Evolutionary conservation across 495 filamentous ascomycete genomes (phyloP).

Genomic region (Penicillium cinerascens): DNA sequence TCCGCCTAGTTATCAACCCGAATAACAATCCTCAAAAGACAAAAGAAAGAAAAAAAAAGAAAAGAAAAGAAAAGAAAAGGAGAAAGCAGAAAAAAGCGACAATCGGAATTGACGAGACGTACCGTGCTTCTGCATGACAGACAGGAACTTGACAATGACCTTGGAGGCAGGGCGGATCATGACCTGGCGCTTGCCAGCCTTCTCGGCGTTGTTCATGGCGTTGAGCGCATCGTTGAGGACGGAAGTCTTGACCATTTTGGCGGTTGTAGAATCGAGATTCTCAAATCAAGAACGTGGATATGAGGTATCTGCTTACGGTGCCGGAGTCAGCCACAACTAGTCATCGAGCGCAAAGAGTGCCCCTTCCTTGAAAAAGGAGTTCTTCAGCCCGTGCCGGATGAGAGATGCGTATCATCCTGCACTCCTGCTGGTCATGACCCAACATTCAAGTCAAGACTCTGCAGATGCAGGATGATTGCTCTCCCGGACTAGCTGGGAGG

Average conservation of each 20-base stretch:
- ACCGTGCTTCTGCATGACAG: constrained; percentile 99
- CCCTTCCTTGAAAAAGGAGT: constrained; percentile 70
- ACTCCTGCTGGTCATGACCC: constrained; percentile 2
- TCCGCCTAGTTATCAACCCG: constrained; percentile 99
- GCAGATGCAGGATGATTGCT: constrained; percentile 38
- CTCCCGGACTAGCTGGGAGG: constrained; percentile 49
- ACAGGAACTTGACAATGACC: constrained; percentile 98
- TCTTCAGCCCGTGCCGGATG: constrained; percentile 83
- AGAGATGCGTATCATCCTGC: constrained; percentile 70
- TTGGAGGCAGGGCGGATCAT: constrained; percentile 94
- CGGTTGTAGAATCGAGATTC: constrained; percentile 69
- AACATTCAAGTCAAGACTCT: neutral
- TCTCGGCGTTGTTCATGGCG: constrained; percentile 99
- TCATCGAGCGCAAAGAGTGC: constrained; percentile 91
- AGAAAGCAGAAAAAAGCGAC: neutral
- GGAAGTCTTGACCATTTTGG: constrained; percentile 96
- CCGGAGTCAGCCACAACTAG: constrained; percentile 77
- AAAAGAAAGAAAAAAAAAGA: constrained; percentile 1
- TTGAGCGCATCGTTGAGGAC: constrained; percentile 99
- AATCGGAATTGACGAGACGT: constrained; percentile 44
- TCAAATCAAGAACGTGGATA: constrained; percentile 66
- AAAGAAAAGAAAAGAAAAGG: constrained; percentile 1
- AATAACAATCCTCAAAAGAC: constrained; percentile 30
- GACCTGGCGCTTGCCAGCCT: constrained; percentile 97
- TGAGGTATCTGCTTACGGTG: constrained; percentile 68